Conservation (phyloP, 148 eudicot species). For the Rhododendron griersonianum region DNA sequence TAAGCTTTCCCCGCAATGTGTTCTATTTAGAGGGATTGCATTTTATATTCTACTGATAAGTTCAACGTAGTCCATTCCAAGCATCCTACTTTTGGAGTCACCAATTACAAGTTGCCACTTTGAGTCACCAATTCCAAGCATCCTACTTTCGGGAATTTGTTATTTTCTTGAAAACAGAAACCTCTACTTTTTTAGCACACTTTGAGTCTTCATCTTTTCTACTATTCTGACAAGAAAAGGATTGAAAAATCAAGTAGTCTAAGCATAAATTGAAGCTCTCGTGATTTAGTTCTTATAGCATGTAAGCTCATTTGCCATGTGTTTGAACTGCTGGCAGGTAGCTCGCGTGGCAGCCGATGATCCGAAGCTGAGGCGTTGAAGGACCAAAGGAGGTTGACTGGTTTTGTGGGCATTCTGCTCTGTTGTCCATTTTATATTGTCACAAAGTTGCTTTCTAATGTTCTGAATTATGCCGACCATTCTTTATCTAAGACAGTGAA, state of each 20-base stretch:
- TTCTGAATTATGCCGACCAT: not conserved
- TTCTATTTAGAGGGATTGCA: not conserved
- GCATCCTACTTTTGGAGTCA: not conserved
- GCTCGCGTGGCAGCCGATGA: conserved; percentile 16
- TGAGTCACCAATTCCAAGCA: not conserved
- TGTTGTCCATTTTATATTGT: not conserved
- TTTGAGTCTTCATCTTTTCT: not conserved
- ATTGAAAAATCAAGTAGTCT: not conserved
- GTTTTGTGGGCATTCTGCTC: conserved; percentile 6
- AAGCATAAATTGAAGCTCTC: not conserved
- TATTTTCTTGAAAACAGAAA: not conserved
- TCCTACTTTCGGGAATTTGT: not conserved
- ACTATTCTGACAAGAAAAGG: not conserved
- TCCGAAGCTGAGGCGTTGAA: not conserved
- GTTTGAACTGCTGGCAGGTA: conserved; percentile 9
- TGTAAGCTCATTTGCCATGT: not conserved
- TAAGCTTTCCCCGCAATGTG: not conserved
- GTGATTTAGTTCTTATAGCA: not conserved
- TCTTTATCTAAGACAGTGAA: not conserved
- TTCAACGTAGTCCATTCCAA: not conserved
- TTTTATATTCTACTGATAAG: not conserved
- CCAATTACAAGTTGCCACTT: not conserved
- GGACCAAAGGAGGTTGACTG: not conserved
- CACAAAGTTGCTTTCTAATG: not conserved
- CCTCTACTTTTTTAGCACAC: not conserved